These are phyloP conservation scores for Ustilago tritici DNA, from an alignment of 1,284 basidiomycete genomes.

Conservation along the genomic window DNA sequence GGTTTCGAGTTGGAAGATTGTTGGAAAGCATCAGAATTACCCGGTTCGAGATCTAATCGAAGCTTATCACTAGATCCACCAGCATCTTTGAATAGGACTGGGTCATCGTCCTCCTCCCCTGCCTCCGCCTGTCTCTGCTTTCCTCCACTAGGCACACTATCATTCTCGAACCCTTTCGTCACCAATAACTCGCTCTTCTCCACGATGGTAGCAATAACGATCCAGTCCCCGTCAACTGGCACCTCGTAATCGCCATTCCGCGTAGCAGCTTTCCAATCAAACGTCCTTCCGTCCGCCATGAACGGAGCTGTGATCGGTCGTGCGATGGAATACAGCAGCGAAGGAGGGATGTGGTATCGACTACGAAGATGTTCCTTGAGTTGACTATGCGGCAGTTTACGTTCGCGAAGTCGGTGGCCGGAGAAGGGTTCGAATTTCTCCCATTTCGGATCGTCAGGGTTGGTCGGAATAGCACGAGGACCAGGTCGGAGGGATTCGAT, in stretches of 20 bases:
- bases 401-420: constrained; percentile 77
- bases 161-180: constrained; percentile 64
- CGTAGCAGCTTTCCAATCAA: constrained; percentile 4
- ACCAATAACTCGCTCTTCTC: constrained; percentile 81
- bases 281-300: background rate
- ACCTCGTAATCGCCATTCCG: constrained; percentile 79
- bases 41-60: constrained; percentile 41
- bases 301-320: constrained; percentile 10
- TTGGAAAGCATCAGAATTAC: constrained; percentile 27
- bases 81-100: constrained; percentile 33
- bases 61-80: constrained; percentile 16
- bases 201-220: constrained; percentile 87
- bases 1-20: constrained; percentile 1
- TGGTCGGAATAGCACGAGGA: constrained; percentile 28
- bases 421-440: constrained; percentile 46
- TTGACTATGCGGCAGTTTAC: constrained; percentile 79
- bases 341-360: constrained; percentile 87
- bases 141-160: background rate
- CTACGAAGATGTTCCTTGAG: constrained; percentile 85
- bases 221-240: constrained; percentile 90
- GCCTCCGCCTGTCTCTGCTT: background rate
- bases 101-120: constrained; percentile 25
- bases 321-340: constrained; percentile 80
- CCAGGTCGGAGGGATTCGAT: constrained; percentile 30
- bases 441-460: constrained; percentile 49